Evolutionary conservation across 805 yeast species (phyloP), one percentile per base, ranked within the genome.

Genomic region (Teunomyces pallodes): DNA sequence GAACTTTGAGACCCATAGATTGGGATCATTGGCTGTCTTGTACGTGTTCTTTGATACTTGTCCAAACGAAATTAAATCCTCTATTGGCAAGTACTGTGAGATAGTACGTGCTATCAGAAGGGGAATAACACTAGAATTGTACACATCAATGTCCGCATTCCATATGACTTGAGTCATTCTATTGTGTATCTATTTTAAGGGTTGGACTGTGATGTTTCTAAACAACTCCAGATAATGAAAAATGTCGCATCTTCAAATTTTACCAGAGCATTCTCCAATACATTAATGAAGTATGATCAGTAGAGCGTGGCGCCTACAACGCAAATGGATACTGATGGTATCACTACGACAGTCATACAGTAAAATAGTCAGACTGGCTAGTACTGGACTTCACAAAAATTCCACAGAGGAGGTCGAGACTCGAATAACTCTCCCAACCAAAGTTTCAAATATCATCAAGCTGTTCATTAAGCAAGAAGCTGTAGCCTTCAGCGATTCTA

Each of bases 61-160:
- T 4, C 73, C 62, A 47, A 76, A 70, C 14, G 59, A 52, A 36
- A 75, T 50, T 28, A 76, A 59, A 46, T 76, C 81, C 9, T 62
- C 65, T 5, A 74, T 54, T 26, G 65, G 58, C 39, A 75, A 57
- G 53, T 69, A 64, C 51, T 59, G 54, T 5, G 74, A 56, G 10
- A 74, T 69, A 20, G 55, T 51, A 27, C 56, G 55, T 4, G 77
- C 76, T 17, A 74, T 70, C 50, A 65, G 62, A 6, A 66, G 30
- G 5, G 78, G 77, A 17, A 74, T 73, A 13, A 62, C 65, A 17
- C 54, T 39, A 50, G 60, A 58, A 49, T 73, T 66, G 49, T 73
- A 73, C 20, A 72, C 77, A 51, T 73, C 77, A 32, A 73, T 73
- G 57, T 73, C 78, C 14, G 73, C 54, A 56, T 73, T 73, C 78